phyloP scores from a whole-genome alignment of 2,329 filamentous ascomycete genomes.

The Botrytis galanthina region DNA sequence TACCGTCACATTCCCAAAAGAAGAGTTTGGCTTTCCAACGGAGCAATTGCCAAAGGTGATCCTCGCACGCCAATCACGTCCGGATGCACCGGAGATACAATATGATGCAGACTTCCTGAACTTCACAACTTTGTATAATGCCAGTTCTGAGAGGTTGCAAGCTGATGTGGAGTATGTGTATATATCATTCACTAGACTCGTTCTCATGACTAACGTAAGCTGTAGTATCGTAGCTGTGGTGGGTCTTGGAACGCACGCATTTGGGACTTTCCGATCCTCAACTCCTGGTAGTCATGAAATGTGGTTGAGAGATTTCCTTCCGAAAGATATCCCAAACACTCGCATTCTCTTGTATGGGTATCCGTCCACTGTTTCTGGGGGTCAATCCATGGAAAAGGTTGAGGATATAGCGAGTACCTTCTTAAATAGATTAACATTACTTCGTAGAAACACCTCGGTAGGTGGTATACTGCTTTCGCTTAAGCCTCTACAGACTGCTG shows the following conservation, averaged over 20 bases:
- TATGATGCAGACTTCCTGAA: slow-evolving; percentile 15
- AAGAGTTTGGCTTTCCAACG: neutral
- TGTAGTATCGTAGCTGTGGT: slow-evolving; percentile 16
- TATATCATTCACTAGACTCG: neutral
- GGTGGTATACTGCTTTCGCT: neutral
- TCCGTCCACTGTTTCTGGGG: neutral
- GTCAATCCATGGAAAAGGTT: slow-evolving; percentile 7
- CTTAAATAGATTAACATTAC: slow-evolving; percentile 1
- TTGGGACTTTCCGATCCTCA: slow-evolving; percentile 16
- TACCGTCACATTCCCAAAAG: slow-evolving; percentile 8
- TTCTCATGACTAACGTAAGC: neutral
- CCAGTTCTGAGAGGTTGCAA: neutral
- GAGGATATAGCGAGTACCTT: slow-evolving; percentile 10
- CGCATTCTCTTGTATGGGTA: slow-evolving; percentile 16
- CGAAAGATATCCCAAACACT: slow-evolving; percentile 9
- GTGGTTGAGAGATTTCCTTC: slow-evolving; percentile 20
- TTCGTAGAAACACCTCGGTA: slow-evolving; percentile 3
- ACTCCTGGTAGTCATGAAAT: slow-evolving; percentile 13
- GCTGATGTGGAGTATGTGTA: slow-evolving; percentile 12
- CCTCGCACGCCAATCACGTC: neutral
- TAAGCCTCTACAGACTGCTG: no score
- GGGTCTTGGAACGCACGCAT: slow-evolving; percentile 18
- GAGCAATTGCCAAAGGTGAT: neutral
- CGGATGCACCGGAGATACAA: neutral
- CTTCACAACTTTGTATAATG: slow-evolving; percentile 16